Percentiles rank a stretch among this genome's conserved stretches.
phyloP scores from a whole-genome alignment of 2,329 filamentous ascomycete species.

The Trichoderma atroviride region DNA sequence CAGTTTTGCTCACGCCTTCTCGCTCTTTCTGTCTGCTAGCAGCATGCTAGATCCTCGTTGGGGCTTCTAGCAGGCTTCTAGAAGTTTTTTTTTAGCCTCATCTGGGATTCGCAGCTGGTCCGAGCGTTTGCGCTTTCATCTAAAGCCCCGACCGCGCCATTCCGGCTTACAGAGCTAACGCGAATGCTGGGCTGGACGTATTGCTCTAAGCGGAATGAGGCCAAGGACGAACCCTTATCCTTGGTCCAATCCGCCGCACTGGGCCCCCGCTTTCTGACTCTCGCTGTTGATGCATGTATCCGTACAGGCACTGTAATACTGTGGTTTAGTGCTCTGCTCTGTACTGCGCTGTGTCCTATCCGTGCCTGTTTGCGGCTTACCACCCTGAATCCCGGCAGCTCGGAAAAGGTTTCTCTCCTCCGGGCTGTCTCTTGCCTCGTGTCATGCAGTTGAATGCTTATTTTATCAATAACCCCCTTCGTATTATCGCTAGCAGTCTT shows the following conservation, averaged over 20 bases:
- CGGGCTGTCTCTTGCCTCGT: not conserved
- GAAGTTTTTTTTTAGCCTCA: slow-evolving; percentile 2
- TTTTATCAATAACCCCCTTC: not conserved
- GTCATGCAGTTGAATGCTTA: not conserved
- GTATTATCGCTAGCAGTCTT: not conserved
- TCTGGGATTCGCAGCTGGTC: not conserved
- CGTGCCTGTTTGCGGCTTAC: not conserved
- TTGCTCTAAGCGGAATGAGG: not conserved
- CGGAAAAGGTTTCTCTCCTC: not conserved
- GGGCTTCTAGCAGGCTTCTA: slow-evolving; percentile 25
- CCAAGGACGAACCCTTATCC: not conserved
- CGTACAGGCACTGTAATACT: not conserved
- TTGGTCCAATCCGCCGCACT: not conserved
- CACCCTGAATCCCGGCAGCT: slow-evolving; percentile 14
- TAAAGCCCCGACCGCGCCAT: slow-evolving; percentile 22
- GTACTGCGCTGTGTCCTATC: not conserved
- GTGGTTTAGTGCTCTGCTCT: not conserved
- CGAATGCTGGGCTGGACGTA: not conserved
- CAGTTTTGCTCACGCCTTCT: not conserved
- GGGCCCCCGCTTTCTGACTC: not conserved
- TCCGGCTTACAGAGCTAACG: not conserved
- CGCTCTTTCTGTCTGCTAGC: not conserved
- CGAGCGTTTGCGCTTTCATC: slow-evolving; percentile 12
- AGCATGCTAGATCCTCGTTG: not conserved
- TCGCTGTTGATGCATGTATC: not conserved